Percentiles rank a stretch among this genome's conserved stretches.
These are phyloP conservation scores for Pichia eremophila DNA, from an alignment of 805 yeast genomes.

Conservation along the genomic window DNA sequence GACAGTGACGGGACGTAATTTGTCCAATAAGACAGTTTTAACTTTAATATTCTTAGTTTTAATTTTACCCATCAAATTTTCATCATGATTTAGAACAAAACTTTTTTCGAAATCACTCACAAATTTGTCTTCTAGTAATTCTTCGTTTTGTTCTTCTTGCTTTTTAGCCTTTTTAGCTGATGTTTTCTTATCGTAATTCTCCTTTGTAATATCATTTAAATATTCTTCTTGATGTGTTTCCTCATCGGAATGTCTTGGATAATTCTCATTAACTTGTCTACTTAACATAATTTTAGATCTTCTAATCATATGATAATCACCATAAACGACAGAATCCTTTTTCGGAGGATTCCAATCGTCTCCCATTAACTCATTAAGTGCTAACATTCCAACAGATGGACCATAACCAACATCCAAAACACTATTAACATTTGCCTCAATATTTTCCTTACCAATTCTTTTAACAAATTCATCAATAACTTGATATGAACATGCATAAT, in stretches of 20 bases:
- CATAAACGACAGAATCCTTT: slow-evolving; percentile 67
- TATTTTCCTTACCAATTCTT: slow-evolving; percentile 40
- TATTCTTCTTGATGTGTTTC: slow-evolving; percentile 30
- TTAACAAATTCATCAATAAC: slow-evolving; percentile 57
- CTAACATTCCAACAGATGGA: slow-evolving; percentile 87
- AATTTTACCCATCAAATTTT: slow-evolving; percentile 32
- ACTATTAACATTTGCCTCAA: slow-evolving; percentile 45
- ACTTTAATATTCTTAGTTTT: slow-evolving; percentile 47
- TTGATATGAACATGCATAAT: slow-evolving; percentile 61
- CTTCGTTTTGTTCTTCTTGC: slow-evolving; percentile 21
- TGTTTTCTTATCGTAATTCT: slow-evolving; percentile 3
- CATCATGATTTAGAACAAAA: slow-evolving; percentile 17
- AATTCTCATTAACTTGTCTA: slow-evolving; percentile 50
- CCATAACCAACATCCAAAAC: slow-evolving; percentile 82
- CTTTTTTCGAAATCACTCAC: slow-evolving; percentile 22
- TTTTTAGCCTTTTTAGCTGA: slow-evolving; percentile 1
- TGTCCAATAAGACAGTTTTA: slow-evolving; percentile 45
- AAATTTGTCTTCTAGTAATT: background rate
- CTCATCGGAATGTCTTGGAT: slow-evolving; percentile 16
- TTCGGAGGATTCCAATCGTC: slow-evolving; percentile 47
- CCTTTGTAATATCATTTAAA: slow-evolving; percentile 5
- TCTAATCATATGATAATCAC: slow-evolving; percentile 62
- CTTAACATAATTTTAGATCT: slow-evolving; percentile 71
- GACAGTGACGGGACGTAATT: slow-evolving; percentile 38
- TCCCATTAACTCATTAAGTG: slow-evolving; percentile 75